phyloP scores from a whole-genome alignment of 345 rosid genomes.

The Sonneratia alba region DNA sequence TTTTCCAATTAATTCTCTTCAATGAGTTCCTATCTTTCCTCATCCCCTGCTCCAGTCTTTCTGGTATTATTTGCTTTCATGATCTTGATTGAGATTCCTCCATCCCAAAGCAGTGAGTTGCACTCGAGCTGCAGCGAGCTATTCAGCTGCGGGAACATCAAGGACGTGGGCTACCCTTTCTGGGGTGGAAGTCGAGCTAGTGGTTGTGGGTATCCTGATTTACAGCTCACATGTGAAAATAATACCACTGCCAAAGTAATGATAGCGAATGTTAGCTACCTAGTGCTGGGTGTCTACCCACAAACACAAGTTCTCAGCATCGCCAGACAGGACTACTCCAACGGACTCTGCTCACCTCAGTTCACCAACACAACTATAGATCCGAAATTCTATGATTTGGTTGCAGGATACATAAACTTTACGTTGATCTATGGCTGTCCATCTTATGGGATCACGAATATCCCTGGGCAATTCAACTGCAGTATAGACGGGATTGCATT shows the following conservation, averaged over 20 bases:
- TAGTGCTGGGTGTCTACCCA: constrained; percentile 3
- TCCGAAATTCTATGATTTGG: constrained; percentile 6
- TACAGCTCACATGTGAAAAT: constrained; percentile 16
- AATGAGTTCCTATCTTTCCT: not conserved
- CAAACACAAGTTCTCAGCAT: not conserved
- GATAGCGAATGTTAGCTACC: constrained; percentile 6
- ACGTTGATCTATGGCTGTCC: constrained; percentile 17
- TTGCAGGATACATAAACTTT: not conserved
- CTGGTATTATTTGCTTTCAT: not conserved
- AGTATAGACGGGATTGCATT: not conserved
- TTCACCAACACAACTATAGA: constrained; percentile 16
- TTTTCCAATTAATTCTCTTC: not conserved
- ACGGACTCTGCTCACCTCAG: constrained; percentile 11
- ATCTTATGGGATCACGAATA: not conserved
- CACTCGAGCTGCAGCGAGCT: constrained; percentile 13
- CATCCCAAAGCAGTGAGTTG: not conserved
- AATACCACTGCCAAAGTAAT: constrained; percentile 6
- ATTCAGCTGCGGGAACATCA: constrained; percentile 18
- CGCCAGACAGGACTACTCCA: constrained; percentile 12
- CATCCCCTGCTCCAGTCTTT: not conserved
- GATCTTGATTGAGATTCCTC: not conserved
- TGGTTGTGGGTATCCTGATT: constrained; percentile 20
- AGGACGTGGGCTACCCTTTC: constrained; percentile 20
- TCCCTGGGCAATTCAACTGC: constrained; percentile 7
- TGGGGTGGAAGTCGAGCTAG: constrained; percentile 17